Base-by-base conservation (phyloP, 768 basidiomycete genomes). In the Suillus subluteus region DNA sequence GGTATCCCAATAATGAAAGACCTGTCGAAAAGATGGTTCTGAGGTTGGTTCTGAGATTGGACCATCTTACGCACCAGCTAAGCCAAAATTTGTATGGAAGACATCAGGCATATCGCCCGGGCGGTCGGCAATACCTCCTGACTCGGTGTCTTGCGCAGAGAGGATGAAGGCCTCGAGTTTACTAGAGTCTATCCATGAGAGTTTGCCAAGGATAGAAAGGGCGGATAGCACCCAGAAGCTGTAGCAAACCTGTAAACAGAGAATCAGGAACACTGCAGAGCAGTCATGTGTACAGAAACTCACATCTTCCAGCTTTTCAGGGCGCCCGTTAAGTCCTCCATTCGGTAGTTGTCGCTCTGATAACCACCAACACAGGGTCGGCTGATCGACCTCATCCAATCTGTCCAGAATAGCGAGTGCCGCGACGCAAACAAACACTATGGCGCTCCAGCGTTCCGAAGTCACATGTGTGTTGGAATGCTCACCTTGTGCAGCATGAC, bases 241-340 rank as follows among this genome's bases (percentile, higher is more conserved):
- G 78, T 99, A 99, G 80, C 98, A 99, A 21, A 98, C 94, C 95
- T 97, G 67, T 6, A n/a, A 23, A 26, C 46, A 50, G 37, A 15
- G 44, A 52, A 63, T 63, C 23, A 63, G 54, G 32, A 58, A 50
- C 18, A 61, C 18, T 16, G 16, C 21, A 23, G 37, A 54, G 16
- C 3, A 23, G 35, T 18, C 52, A 12, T 52, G 65, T n/a, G 8
- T 8, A 48, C 21, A 30, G 43, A 12, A 8, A 83, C 89, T 71
- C 71, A 97, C 98, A 74, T 99, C 97, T 79, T 96, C 94, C 41
- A 99, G 82, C 79, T 99, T 99, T 76, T 99, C 95, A 12, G 98
- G 98, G n/a, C 98, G 84, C 0, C 97, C 98, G 70, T 99, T 99
- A 66, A 99, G 80, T 0, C 98, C 98, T 9, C 98, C 98, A 71